A percentile compares a stretch with the other conserved stretches of the same genome.
Conservation (phyloP, 2,329 filamentous ascomycete genomes). For the Triangularia setosa region DNA sequence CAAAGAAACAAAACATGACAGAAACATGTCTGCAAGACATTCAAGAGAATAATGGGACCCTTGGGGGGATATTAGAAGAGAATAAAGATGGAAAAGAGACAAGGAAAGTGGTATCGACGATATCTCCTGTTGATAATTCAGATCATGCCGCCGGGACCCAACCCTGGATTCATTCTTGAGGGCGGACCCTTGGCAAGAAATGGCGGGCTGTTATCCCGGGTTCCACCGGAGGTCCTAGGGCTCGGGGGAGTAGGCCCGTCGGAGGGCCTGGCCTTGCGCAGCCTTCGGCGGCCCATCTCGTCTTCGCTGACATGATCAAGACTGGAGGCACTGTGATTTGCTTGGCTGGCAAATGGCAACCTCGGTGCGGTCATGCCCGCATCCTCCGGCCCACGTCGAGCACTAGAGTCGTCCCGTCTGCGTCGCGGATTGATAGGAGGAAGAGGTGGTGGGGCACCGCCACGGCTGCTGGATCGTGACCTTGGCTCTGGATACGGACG, state of each 20-base stretch:
- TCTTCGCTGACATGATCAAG: slow-evolving; percentile 34
- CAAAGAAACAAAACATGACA: background rate
- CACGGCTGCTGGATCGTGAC: slow-evolving; percentile 37
- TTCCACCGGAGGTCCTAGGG: slow-evolving; percentile 15
- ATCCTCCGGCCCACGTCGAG: slow-evolving; percentile 37
- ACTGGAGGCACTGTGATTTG: slow-evolving; percentile 16
- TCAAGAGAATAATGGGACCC: background rate
- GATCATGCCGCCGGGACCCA: slow-evolving; percentile 36
- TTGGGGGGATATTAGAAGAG: background rate
- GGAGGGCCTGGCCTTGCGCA: slow-evolving; percentile 41
- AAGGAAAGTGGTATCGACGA: background rate
- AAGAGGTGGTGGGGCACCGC: slow-evolving; percentile 43
- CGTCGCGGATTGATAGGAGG: slow-evolving; percentile 58
- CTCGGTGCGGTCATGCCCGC: slow-evolving; percentile 32
- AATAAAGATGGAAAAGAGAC: background rate
- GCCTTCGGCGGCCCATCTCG: slow-evolving; percentile 39
- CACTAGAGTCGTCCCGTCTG: slow-evolving; percentile 35
- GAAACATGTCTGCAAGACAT: background rate
- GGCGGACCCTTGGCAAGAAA: slow-evolving; percentile 32
- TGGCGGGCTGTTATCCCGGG: slow-evolving; percentile 27
- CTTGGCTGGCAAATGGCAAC: slow-evolving; percentile 28
- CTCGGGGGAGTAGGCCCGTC: slow-evolving; percentile 33
- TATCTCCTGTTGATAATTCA: slow-evolving; percentile 18
- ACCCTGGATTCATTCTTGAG: slow-evolving; percentile 30
- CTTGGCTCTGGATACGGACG: slow-evolving; percentile 38